Conservation (phyloP, 257 asterid genomes). For the Dorcoceras hygrometricum region DNA sequence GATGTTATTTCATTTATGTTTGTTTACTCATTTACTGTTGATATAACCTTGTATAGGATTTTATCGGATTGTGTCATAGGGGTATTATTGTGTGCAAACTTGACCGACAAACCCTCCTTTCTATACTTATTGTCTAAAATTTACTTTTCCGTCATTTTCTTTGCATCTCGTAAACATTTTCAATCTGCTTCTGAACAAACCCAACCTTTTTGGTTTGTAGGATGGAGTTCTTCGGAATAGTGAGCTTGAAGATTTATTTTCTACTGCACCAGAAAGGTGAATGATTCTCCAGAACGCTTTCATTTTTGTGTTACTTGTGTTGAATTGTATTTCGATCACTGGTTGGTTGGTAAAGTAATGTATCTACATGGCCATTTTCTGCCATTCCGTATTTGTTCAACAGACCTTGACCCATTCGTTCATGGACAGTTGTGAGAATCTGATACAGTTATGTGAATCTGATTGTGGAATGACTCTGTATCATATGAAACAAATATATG, state of each 20-base stretch:
- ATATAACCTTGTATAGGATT: constrained; percentile 2
- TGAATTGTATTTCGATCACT: neutral
- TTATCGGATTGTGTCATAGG: neutral
- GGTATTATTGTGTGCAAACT: constrained; percentile 12
- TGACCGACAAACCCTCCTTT: constrained; percentile 10
- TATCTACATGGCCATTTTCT: constrained; percentile 7
- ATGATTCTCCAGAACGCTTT: constrained; percentile 15
- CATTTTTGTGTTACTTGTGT: constrained; percentile 2
- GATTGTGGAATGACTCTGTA: neutral
- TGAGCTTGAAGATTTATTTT: constrained; percentile 90
- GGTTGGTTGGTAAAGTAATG: neutral
- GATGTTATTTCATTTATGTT: neutral
- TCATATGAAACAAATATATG: neutral
- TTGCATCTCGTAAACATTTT: constrained; percentile 10
- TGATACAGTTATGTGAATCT: constrained; percentile 3
- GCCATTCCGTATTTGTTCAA: constrained; percentile 2
- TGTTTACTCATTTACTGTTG: constrained; percentile 1
- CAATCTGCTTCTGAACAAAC: constrained; percentile 13
- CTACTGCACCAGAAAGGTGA: constrained; percentile 96
- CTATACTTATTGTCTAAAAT: neutral
- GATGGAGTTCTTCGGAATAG: constrained; percentile 76
- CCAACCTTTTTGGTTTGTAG: constrained; percentile 44
- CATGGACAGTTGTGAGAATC: constrained; percentile 10
- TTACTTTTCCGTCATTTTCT: neutral
- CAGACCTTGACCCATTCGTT: neutral